Conservation (phyloP, 1,139 yeast species). For the Yamadazyma triangularis region DNA sequence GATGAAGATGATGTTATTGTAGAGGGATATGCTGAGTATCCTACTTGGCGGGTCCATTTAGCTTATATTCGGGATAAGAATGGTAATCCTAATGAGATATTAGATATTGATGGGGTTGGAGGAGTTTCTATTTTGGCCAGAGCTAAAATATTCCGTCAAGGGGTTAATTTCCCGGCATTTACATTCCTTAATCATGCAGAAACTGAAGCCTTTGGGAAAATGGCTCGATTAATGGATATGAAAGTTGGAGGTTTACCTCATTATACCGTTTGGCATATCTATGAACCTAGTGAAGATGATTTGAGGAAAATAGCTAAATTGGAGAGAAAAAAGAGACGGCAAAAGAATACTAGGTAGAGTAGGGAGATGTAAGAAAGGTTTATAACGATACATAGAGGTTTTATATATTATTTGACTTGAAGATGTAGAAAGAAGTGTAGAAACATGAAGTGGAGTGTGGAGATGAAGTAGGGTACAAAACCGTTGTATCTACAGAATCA, state of each 20-base stretch:
- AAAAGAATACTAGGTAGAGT: conserved; percentile 16
- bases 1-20: conserved; percentile 85
- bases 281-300: conserved; percentile 91
- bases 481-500: no score
- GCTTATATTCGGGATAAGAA: conserved; percentile 65
- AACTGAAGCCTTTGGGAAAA: conserved; percentile 87
- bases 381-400: no score
- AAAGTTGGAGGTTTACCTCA: conserved; percentile 84
- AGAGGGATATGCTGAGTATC: conserved; percentile 87
- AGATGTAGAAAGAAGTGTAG: no score
- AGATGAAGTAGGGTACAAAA: no score
- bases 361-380: no score
- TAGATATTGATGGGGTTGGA: conserved; percentile 84
- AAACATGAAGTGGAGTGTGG: no score
- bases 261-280: conserved; percentile 84
- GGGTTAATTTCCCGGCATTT: conserved; percentile 85
- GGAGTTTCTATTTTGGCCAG: conserved; percentile 84
- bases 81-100: conserved; percentile 61
- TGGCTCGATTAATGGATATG: conserved; percentile 78
- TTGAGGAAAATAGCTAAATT: conserved; percentile 64
- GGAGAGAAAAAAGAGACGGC: conserved; percentile 64
- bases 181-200: conserved; percentile 89
- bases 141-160: conserved; percentile 77
- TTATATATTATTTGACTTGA: no score
- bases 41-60: conserved; percentile 83